Conservation (phyloP, 768 basidiomycete genomes). For the Trametes cubensis region DNA sequence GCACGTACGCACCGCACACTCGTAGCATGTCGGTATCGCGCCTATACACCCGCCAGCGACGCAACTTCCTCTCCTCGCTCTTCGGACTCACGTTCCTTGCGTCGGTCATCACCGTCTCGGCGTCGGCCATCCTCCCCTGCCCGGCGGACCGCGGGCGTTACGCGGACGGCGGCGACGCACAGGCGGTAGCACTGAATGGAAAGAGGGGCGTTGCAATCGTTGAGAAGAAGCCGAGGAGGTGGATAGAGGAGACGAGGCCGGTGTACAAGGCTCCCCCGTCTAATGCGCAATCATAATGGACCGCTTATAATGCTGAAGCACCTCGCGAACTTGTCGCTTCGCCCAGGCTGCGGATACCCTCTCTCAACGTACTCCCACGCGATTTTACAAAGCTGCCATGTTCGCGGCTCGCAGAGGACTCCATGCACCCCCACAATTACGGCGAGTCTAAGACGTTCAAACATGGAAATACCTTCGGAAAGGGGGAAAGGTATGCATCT, state of each 20-base stretch:
- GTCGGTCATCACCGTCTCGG: constrained; percentile 77
- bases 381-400: no score
- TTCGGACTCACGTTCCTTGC: constrained; percentile 82
- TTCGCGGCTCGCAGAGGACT: no score
- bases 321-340: no score
- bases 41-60: constrained; percentile 58
- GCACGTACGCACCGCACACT: constrained; percentile 8
- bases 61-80: constrained; percentile 74
- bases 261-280: constrained; percentile 13
- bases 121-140: constrained; percentile 78
- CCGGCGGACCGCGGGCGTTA: constrained; percentile 69
- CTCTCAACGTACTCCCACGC: no score
- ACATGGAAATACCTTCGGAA: no score
- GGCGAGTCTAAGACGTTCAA: no score
- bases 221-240: constrained; percentile 69
- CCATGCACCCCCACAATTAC: no score
- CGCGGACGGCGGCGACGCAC: constrained; percentile 54
- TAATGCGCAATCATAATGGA: constrained; percentile 16
- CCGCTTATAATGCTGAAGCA: constrained; percentile 1
- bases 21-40: constrained; percentile 57
- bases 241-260: constrained; percentile 73
- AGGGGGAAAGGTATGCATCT: no score
- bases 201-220: constrained; percentile 41
- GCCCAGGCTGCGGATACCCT: no score
- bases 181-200: constrained; percentile 26